Conservation (phyloP, 2,329 filamentous ascomycete genomes). For the Aspergillus oerlinghausenensis region DNA sequence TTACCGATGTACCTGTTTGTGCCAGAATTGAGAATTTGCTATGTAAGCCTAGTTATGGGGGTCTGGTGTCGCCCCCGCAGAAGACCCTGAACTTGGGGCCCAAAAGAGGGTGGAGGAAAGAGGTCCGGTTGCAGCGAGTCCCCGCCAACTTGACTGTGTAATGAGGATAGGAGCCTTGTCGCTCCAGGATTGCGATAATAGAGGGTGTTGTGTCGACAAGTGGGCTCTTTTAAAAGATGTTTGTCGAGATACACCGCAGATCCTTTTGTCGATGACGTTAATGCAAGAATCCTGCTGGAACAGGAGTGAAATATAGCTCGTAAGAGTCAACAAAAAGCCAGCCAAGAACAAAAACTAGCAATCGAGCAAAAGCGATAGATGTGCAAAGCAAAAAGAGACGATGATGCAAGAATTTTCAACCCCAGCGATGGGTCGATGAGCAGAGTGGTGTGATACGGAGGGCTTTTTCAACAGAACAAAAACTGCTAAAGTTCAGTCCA, state of each 20-base stretch:
- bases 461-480: neutral
- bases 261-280: slow-evolving; percentile 8
- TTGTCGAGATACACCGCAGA: slow-evolving; percentile 13
- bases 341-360: neutral
- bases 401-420: neutral
- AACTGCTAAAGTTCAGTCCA: neutral
- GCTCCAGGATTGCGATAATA: slow-evolving; percentile 37
- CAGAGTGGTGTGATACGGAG: neutral
- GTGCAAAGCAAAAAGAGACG: neutral
- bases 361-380: neutral
- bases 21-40: slow-evolving; percentile 28
- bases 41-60: slow-evolving; percentile 73
- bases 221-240: slow-evolving; percentile 7
- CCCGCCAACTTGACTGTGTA: slow-evolving; percentile 90
- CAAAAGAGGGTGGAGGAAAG: slow-evolving; percentile 81
- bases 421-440: neutral
- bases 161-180: slow-evolving; percentile 30
- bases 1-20: slow-evolving; percentile 32
- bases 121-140: slow-evolving; percentile 65
- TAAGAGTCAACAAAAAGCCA: slow-evolving; percentile 2
- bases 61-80: slow-evolving; percentile 93
- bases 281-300: neutral
- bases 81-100: slow-evolving; percentile 93
- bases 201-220: slow-evolving; percentile 10
- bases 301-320: neutral